A percentile compares a stretch with the other conserved stretches of the same genome.
These are phyloP conservation scores for button mushroom (Agaricus bisporus) DNA, from an alignment of 768 basidiomycete species.

Conservation along the genomic window DNA sequence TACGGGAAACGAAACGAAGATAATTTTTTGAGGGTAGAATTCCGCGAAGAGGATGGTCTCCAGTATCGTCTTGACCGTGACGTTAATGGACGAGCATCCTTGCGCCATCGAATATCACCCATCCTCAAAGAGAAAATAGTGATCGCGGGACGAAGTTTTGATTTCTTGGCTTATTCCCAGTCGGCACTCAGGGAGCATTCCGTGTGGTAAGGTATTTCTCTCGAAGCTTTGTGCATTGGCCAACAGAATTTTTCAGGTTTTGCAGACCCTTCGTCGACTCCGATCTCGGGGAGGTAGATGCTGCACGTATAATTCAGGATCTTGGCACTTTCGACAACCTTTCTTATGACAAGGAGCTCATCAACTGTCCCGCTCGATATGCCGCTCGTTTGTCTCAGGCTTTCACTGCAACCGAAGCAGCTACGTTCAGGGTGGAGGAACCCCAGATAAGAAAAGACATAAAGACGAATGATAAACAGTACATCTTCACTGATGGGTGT, in stretches of 20 bases:
- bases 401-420: conserved; percentile 65
- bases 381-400: conserved; percentile 67
- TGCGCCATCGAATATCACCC: conserved; percentile 38
- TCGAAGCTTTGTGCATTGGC: background rate
- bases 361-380: conserved; percentile 58
- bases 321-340: conserved; percentile 49
- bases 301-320: conserved; percentile 42
- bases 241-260: conserved; percentile 38
- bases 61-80: conserved; percentile 52
- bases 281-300: conserved; percentile 24
- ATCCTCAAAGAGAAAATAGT: conserved; percentile 36
- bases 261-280: conserved; percentile 43
- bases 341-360: conserved; percentile 36
- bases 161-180: conserved; percentile 66
- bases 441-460: conserved; percentile 33
- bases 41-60: conserved; percentile 51
- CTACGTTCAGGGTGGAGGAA: conserved; percentile 35
- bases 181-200: conserved; percentile 62
- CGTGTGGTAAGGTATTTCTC: conserved; percentile 34
- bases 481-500: conserved; percentile 63
- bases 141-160: conserved; percentile 48
- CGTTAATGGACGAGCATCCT: conserved; percentile 44
- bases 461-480: conserved; percentile 21
- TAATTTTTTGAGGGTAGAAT: conserved; percentile 57
- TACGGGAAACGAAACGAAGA: conserved; percentile 39